Conservation (phyloP, 1,284 basidiomycete species). For the Rhodotorula sp. region DNA sequence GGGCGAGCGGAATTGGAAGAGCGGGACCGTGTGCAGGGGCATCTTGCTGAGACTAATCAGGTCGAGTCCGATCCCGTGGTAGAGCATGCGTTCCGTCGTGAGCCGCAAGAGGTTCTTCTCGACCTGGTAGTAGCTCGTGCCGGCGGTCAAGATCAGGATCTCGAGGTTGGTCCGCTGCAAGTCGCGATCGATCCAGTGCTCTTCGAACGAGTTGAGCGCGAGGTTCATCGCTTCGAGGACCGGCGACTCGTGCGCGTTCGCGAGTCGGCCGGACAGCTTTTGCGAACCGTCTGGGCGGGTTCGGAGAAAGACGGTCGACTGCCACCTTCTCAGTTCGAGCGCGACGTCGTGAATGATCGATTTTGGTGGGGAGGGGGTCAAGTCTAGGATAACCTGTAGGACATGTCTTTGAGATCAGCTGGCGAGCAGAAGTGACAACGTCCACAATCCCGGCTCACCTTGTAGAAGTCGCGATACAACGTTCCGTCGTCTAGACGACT, state of each 20-base stretch:
- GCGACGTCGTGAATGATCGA: constrained; percentile 30
- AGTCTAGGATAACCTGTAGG: constrained; percentile 77
- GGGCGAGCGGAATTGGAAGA: constrained; percentile 46
- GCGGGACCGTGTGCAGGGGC: constrained; percentile 75
- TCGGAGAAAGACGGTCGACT: constrained; percentile 39
- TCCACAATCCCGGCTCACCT: constrained; percentile 34
- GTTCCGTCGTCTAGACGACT: constrained; percentile 33
- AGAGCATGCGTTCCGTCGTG: constrained; percentile 92
- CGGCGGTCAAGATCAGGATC: constrained; percentile 77
- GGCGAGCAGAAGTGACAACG: too few relatives aligned
- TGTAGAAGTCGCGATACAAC: constrained; percentile 82
- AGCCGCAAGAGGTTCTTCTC: constrained; percentile 84
- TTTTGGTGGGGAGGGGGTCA: constrained; percentile 53
- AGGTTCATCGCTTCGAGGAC: constrained; percentile 93
- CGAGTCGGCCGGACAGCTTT: constrained; percentile 72
- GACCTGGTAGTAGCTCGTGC: constrained; percentile 91
- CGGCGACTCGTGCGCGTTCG: constrained; percentile 90
- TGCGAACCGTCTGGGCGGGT: constrained; percentile 54
- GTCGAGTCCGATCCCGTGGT: constrained; percentile 88
- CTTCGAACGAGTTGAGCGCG: constrained; percentile 87
- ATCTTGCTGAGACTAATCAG: constrained; percentile 88
- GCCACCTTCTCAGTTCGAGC: constrained; percentile 31
- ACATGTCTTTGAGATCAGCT: too few relatives aligned
- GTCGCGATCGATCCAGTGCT: constrained; percentile 94
- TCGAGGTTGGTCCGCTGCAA: constrained; percentile 86